Evolutionary conservation across 176 grass and related monocot genomes (phyloP).

Genomic region (Bothriochloa decipiens): DNA sequence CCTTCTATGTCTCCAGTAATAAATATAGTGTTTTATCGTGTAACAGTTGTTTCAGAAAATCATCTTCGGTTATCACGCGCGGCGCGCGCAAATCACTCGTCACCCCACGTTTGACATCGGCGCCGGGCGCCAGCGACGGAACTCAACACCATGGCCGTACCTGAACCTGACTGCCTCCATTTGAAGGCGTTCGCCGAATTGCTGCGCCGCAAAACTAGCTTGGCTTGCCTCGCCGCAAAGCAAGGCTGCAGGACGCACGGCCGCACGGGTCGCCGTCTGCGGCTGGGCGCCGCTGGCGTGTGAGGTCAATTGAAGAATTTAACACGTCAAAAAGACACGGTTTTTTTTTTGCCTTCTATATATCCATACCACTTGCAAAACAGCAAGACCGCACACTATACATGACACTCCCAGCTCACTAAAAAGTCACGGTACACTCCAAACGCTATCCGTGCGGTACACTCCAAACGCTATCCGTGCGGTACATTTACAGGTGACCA

Average conservation of each 20-base stretch:
- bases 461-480: neutral
- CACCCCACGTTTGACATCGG: neutral
- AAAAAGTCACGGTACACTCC: neutral
- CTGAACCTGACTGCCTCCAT: no score
- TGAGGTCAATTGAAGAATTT: neutral
- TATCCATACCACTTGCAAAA: neutral
- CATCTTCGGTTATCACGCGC: no score
- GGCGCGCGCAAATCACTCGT: no score
- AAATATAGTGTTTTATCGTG: no score
- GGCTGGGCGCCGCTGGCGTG: neutral
- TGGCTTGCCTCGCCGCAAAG: neutral
- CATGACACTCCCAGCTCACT: neutral
- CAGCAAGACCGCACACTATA: neutral
- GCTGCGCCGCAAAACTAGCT: neutral
- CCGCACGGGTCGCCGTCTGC: neutral
- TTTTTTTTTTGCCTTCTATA: neutral
- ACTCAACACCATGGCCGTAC: no score
- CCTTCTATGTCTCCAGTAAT: no score
- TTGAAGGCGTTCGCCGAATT: neutral
- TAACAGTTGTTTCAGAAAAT: no score
- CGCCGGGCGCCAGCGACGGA: no score
- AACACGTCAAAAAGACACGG: neutral
- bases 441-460: neutral
- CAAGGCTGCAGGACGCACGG: neutral
- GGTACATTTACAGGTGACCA: neutral